Percentiles rank a stretch among this genome's conserved stretches.
phyloP scores from a whole-genome alignment of 768 basidiomycete species.

The Trametes elegans region DNA sequence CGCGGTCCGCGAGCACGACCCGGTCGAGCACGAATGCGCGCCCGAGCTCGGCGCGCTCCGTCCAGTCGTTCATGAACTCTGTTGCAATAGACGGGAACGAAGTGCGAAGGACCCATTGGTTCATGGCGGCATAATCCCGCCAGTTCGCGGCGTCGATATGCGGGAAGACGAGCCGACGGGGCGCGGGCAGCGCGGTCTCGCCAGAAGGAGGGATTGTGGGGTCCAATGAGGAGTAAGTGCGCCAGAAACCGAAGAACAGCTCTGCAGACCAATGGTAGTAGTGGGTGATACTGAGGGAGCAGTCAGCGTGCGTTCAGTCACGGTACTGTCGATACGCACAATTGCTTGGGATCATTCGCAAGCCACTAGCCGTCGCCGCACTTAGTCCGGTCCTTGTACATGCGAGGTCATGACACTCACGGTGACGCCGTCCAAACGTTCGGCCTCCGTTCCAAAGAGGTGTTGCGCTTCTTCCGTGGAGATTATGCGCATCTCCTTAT shows the following conservation, averaged over 20 bases:
- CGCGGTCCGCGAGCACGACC: conserved; percentile 84
- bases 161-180: conserved; percentile 74
- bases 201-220: conserved; percentile 62
- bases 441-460: conserved; percentile 72
- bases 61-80: conserved; percentile 84
- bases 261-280: conserved; percentile 96
- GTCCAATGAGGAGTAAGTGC: conserved; percentile 83
- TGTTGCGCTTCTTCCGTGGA: conserved; percentile 59
- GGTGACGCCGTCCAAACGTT: conserved; percentile 73
- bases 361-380: conserved; percentile 51
- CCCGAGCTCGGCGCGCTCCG: conserved; percentile 68
- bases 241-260: conserved; percentile 90
- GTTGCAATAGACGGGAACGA: conserved; percentile 78
- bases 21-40: conserved; percentile 80
- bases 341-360: conserved; percentile 84
- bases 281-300: conserved; percentile 66
- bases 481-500: conserved; percentile 78
- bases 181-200: conserved; percentile 67
- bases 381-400: conserved; percentile 7
- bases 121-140: conserved; percentile 92
- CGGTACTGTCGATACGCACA: conserved; percentile 42
- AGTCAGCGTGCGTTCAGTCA: neutral
- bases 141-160: conserved; percentile 74
- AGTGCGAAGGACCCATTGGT: conserved; percentile 78
- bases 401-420: conserved; percentile 38